These are phyloP conservation scores for Vaccinium corymbosum DNA, from an alignment of 148 eudicot genomes.

Conservation along the genomic window DNA sequence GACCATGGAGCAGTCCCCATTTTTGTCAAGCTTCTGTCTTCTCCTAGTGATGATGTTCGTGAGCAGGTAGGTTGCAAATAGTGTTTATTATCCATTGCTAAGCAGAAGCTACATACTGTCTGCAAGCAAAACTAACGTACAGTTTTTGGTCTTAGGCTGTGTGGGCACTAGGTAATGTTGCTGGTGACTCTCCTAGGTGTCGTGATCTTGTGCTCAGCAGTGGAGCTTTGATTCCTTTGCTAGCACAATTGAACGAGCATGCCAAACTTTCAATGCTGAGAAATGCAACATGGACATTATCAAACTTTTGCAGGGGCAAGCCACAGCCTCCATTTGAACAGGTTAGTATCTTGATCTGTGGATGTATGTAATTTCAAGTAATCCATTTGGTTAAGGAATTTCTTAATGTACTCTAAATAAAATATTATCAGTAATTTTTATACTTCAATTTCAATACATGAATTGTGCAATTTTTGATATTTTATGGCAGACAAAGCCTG, in stretches of 20 bases:
- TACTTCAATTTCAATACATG: not conserved
- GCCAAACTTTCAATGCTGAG: slow-evolving; percentile 84
- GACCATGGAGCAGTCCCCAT: slow-evolving; percentile 83
- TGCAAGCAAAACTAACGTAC: not conserved
- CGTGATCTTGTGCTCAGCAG: slow-evolving; percentile 67
- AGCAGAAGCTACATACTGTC: not conserved
- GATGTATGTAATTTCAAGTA: not conserved
- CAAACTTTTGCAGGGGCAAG: slow-evolving; percentile 79
- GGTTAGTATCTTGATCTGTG: slow-evolving; percentile 33
- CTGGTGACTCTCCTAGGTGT: slow-evolving; percentile 81
- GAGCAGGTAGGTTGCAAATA: slow-evolving; percentile 52
- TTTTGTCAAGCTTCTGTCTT: slow-evolving; percentile 76
- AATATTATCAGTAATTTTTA: not conserved
- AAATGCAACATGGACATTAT: slow-evolving; percentile 84
- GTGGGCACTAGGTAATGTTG: slow-evolving; percentile 76
- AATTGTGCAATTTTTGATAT: not conserved
- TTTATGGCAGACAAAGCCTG: slow-evolving; percentile 52
- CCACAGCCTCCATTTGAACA: slow-evolving; percentile 80
- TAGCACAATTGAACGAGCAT: slow-evolving; percentile 63
- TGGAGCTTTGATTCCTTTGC: slow-evolving; percentile 65
- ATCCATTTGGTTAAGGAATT: not conserved
- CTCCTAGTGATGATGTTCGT: slow-evolving; percentile 85
- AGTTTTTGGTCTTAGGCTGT: slow-evolving; percentile 50
- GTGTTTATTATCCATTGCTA: not conserved
- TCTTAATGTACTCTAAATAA: not conserved